Base-by-base conservation (phyloP, 768 basidiomycete species). In the Chalciporus pseudorubinellus region DNA sequence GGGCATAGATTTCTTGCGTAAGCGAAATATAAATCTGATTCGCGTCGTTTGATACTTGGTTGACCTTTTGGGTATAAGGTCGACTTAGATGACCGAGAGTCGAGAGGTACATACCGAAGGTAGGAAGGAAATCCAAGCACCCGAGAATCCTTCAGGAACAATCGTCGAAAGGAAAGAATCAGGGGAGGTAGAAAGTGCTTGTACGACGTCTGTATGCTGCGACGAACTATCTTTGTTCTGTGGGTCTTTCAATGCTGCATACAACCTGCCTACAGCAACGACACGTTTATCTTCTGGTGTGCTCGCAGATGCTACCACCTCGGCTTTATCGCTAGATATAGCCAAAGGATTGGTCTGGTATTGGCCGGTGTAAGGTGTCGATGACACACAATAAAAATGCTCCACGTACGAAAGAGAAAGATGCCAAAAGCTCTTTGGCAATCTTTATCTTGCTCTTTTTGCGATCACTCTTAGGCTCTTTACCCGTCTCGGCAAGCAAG, bases 141-240 rank as follows among this genome's bases (percentile, higher is more conserved):
- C 31, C 1, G 53, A 51, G 22, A 58, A 55, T 16, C 34, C 34
- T 8, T 36, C 16, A 8, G 58, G 44, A 20, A 34, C 36, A 0
- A 63, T 42, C 1, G 71, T 64, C 1, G 80, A 74, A 3, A 80
- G 67, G 39, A 88, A 66, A 3, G 67, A 39, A 6, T 71, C 63
- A 0, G 83, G 74, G 2, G 75, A 68, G 2, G 72, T 72, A 67
- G 94, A 95, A 9, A 97, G 72, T 0, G 77, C 79, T 40, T 85
- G 75, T 12, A 94, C 66, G 22, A 97, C 87, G 2, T 69, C 60
- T 2, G 70, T 52, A 24, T 83, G 77, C n/a, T n/a, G n/a, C n/a
- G n/a, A n/a, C 7, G 77, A 74, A 58, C 95, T 93, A 44, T 83
- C 77, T 14, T 53, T 38, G 1, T 61, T 29, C 3, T 48, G 50